A percentile compares a stretch with the other conserved stretches of the same genome.
Conservation (phyloP, 2,329 filamentous ascomycete species). For the Colletotrichum lentis region DNA sequence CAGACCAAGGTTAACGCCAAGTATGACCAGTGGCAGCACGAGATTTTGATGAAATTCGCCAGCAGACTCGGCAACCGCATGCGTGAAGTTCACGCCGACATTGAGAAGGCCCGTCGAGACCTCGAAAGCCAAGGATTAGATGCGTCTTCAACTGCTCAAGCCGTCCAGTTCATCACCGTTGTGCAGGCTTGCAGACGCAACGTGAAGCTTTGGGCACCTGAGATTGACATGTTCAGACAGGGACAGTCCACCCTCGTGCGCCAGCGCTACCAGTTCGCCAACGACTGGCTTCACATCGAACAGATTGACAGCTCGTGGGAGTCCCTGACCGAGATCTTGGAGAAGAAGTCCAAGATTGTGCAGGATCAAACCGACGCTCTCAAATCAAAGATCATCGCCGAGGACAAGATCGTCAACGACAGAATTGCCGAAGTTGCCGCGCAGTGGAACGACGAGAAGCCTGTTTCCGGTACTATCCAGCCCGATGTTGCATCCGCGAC, state of each 20-base stretch:
- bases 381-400: slow-evolving; percentile 90
- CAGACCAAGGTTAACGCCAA: slow-evolving; percentile 99
- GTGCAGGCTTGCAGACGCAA: slow-evolving; percentile 96
- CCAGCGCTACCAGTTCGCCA: slow-evolving; percentile 91
- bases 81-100: slow-evolving; percentile 89
- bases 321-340: slow-evolving; percentile 88
- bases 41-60: slow-evolving; percentile 94
- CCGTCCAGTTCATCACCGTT: slow-evolving; percentile 97
- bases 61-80: slow-evolving; percentile 87
- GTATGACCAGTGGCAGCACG: slow-evolving; percentile 99
- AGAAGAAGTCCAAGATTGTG: slow-evolving; percentile 92
- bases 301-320: slow-evolving; percentile 98
- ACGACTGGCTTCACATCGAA: slow-evolving; percentile 94
- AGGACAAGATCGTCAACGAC: slow-evolving; percentile 89
- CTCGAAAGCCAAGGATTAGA: slow-evolving; percentile 92
- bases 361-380: slow-evolving; percentile 95
- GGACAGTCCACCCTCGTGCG: slow-evolving; percentile 91
- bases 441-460: slow-evolving; percentile 97
- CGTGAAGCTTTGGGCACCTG: slow-evolving; percentile 91
- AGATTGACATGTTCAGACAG: slow-evolving; percentile 94
- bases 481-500: slow-evolving; percentile 88
- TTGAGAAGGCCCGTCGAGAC: slow-evolving; percentile 88
- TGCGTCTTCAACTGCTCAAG: slow-evolving; percentile 93
- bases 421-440: slow-evolving; percentile 85
- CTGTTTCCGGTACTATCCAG: slow-evolving; percentile 91